Percentiles rank a stretch among this genome's conserved stretches.
Evolutionary conservation across 805 yeast species (phyloP).

Genomic region (Candida maesae): DNA sequence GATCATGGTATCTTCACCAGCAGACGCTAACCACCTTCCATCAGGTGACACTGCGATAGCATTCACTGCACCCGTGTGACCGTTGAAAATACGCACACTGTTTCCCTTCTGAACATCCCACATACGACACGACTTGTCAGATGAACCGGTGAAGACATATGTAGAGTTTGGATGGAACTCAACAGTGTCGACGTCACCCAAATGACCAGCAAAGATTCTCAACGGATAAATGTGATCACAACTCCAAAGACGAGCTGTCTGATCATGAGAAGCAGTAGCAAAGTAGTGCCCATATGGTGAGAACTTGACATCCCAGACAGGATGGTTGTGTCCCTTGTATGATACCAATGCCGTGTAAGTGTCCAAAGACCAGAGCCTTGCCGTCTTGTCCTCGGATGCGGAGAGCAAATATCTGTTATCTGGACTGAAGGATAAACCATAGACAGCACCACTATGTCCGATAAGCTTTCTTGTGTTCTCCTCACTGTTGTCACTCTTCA

Average conservation of each 20-base stretch:
- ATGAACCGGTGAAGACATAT: slow-evolving; percentile 90
- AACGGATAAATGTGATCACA: slow-evolving; percentile 96
- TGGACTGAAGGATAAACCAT: slow-evolving; percentile 86
- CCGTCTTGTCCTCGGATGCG: slow-evolving; percentile 88
- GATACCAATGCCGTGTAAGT: slow-evolving; percentile 84
- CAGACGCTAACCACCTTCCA: slow-evolving; percentile 94
- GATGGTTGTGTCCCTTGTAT: slow-evolving; percentile 95
- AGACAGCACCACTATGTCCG: slow-evolving; percentile 95
- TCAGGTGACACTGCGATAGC: slow-evolving; percentile 90
- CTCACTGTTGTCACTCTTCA: slow-evolving; percentile 50
- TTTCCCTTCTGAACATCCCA: slow-evolving; percentile 93
- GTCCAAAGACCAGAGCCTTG: slow-evolving; percentile 90
- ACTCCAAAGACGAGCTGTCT: slow-evolving; percentile 96
- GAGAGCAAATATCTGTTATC: slow-evolving; percentile 79
- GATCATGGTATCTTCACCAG: slow-evolving; percentile 88
- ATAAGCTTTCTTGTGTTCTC: slow-evolving; percentile 49
- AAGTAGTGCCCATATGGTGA: slow-evolving; percentile 96
- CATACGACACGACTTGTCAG: slow-evolving; percentile 95
- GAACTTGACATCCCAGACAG: slow-evolving; percentile 95
- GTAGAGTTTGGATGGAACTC: slow-evolving; percentile 96
- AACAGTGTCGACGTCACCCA: slow-evolving; percentile 93
- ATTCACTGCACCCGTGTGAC: slow-evolving; percentile 87
- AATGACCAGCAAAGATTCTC: slow-evolving; percentile 95
- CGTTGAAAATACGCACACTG: slow-evolving; percentile 87
- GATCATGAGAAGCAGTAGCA: slow-evolving; percentile 97